These are phyloP conservation scores for Ramalina intermedia DNA, from an alignment of 495 filamentous ascomycete species.

Conservation along the genomic window DNA sequence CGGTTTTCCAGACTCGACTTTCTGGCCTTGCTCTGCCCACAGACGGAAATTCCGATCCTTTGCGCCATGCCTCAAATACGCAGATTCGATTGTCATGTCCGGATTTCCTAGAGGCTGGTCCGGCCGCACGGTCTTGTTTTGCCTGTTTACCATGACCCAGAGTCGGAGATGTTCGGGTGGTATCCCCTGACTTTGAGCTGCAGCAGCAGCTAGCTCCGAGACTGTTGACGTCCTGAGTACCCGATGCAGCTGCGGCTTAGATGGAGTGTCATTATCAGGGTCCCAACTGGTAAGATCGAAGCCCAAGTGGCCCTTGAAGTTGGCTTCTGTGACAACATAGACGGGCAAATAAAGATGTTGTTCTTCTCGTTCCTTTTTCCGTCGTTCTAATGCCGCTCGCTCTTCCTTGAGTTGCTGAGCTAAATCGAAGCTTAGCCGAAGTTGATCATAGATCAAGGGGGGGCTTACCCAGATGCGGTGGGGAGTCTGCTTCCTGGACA, in stretches of 20 bases:
- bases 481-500: slow-evolving; percentile 61
- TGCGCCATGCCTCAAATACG: slow-evolving; percentile 50
- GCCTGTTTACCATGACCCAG: slow-evolving; percentile 96
- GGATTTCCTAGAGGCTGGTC: slow-evolving; percentile 69
- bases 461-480: slow-evolving; percentile 61
- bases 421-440: slow-evolving; percentile 26
- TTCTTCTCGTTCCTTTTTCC: slow-evolving; percentile 78
- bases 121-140: slow-evolving; percentile 90
- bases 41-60: slow-evolving; percentile 62
- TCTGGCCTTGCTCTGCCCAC: slow-evolving; percentile 67
- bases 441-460: not conserved
- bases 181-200: slow-evolving; percentile 51
- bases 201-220: slow-evolving; percentile 48
- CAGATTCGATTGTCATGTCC: slow-evolving; percentile 72
- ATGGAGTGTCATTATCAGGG: slow-evolving; percentile 32
- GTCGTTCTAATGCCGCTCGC: slow-evolving; percentile 52
- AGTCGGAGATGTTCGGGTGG: slow-evolving; percentile 53
- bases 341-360: slow-evolving; percentile 81
- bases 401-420: slow-evolving; percentile 68
- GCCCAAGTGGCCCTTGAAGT: slow-evolving; percentile 65
- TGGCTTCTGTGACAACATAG: slow-evolving; percentile 61
- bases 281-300: slow-evolving; percentile 75
- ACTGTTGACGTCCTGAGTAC: slow-evolving; percentile 60
- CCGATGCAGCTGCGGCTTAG: slow-evolving; percentile 43
- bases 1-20: slow-evolving; percentile 48